Percentiles rank a stretch among this genome's conserved stretches.
phyloP scores from a whole-genome alignment of 768 basidiomycete genomes.

The Auriscalpium orientale region DNA sequence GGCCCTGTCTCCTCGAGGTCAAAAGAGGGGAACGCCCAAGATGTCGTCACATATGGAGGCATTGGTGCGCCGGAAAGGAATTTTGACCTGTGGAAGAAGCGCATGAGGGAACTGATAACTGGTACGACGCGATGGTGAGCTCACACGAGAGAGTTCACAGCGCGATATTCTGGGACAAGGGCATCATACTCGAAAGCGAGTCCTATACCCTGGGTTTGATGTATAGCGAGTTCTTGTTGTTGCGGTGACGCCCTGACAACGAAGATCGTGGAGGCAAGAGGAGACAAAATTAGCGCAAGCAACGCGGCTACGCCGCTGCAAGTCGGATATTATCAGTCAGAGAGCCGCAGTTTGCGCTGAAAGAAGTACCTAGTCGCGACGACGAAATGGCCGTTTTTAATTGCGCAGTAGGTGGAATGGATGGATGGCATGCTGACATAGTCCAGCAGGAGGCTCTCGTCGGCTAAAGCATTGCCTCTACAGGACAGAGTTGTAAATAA shows the following conservation, averaged over 20 bases:
- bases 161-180: background rate
- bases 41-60: background rate
- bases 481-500: background rate
- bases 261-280: background rate
- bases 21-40: background rate
- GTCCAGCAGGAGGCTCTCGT: background rate
- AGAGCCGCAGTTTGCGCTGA: background rate
- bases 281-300: background rate
- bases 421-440: background rate
- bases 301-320: background rate
- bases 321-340: background rate
- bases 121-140: background rate
- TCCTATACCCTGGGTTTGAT: background rate
- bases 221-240: background rate
- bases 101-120: background rate
- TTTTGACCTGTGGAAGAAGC: background rate
- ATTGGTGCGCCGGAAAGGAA: background rate
- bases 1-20: background rate
- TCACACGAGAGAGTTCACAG: background rate
- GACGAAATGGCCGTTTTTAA: background rate
- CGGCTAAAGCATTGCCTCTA: background rate
- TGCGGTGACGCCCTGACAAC: background rate
- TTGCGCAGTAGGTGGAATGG: background rate
- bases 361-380: background rate
- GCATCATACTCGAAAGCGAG: background rate